These are phyloP conservation scores for Podaxis sp. DNA, from an alignment of 768 basidiomycete species.

Conservation along the genomic window DNA sequence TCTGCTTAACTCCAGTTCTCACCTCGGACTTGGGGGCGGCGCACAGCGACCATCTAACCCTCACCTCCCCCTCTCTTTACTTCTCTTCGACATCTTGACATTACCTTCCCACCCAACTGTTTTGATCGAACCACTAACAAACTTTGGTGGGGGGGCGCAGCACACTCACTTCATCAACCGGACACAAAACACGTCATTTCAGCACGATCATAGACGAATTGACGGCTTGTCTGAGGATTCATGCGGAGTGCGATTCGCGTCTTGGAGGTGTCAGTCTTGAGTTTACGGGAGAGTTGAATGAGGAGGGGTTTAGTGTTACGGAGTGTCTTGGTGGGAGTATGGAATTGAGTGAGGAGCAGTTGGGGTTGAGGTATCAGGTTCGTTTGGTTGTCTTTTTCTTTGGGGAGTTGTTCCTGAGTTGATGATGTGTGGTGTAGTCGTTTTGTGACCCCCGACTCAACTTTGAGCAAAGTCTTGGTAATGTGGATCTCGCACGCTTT, in stretches of 20 bases:
- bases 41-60: background rate
- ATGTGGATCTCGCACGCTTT: constrained; percentile 19
- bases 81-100: constrained; percentile 5
- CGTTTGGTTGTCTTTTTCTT: too few relatives aligned
- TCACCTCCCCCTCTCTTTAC: background rate
- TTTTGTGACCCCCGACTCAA: constrained; percentile 95
- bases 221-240: constrained; percentile 76
- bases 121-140: background rate
- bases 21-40: background rate
- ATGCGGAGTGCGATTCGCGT: constrained; percentile 65
- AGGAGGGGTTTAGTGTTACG: constrained; percentile 91
- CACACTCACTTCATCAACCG: constrained; percentile 75
- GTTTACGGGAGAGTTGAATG: constrained; percentile 87
- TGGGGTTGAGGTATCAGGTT: constrained; percentile 90
- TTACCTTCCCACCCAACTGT: background rate
- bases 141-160: constrained; percentile 38
- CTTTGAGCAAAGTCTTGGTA: constrained; percentile 92
- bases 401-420: too few relatives aligned
- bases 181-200: constrained; percentile 89
- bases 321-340: constrained; percentile 97
- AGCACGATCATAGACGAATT: constrained; percentile 87
- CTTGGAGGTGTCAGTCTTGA: constrained; percentile 86
- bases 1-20: background rate
- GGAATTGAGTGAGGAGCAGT: constrained; percentile 85
- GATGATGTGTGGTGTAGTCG: constrained; percentile 37